A percentile compares a stretch with the other conserved stretches of the same genome.
These are phyloP conservation scores for Areca catechu DNA, from an alignment of 176 grass and related monocot species.

Conservation along the genomic window DNA sequence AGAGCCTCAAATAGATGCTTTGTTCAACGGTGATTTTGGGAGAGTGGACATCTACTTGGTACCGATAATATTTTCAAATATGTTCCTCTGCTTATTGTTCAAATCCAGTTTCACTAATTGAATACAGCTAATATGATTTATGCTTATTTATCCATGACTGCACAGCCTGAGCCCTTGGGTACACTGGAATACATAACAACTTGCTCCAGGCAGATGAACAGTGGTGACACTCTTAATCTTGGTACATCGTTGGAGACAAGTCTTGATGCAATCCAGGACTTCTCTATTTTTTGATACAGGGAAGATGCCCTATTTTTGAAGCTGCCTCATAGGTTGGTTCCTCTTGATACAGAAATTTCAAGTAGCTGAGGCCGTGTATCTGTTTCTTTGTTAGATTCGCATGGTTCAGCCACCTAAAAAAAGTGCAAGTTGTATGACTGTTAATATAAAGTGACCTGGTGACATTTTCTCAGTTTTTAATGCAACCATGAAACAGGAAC, in stretches of 20 bases:
- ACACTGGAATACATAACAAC: constrained; percentile 24
- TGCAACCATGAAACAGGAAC: too few relatives aligned
- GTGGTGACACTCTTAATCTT: constrained; percentile 46
- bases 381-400: too few relatives aligned
- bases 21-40: constrained; percentile 1
- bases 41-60: constrained; percentile 27
- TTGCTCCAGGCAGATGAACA: constrained; percentile 47
- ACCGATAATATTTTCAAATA: constrained; percentile 20
- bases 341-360: too few relatives aligned
- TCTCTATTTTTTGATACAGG: constrained; percentile 46
- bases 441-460: too few relatives aligned
- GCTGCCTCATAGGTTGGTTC: too few relatives aligned
- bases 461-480: too few relatives aligned
- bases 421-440: too few relatives aligned
- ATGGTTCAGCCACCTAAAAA: too few relatives aligned
- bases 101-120: constrained; percentile 5
- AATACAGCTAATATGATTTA: constrained; percentile 24
- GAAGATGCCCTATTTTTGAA: too few relatives aligned
- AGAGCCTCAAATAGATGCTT: constrained; percentile 1
- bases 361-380: too few relatives aligned
- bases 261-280: constrained; percentile 75
- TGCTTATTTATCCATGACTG: constrained; percentile 5
- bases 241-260: constrained; percentile 45
- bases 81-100: constrained; percentile 1
- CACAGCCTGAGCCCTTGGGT: constrained; percentile 25